phyloP scores from a whole-genome alignment of 192 early-diverging fungal species.

The Lunasporangiospora selenospora region DNA sequence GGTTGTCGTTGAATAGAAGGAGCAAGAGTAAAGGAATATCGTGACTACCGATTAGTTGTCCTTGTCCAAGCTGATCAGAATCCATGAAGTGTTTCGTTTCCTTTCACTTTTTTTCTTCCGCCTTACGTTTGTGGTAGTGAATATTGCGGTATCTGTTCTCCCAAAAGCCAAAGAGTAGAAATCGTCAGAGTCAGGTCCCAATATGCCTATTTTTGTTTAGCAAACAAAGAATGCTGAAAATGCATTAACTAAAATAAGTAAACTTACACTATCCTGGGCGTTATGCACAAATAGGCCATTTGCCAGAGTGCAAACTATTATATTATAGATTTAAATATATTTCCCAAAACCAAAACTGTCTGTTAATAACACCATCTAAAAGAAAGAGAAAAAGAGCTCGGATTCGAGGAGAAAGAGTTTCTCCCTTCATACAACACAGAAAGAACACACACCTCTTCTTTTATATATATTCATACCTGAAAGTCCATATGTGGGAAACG shows the following conservation, averaged over 20 bases:
- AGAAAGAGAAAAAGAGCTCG: background rate
- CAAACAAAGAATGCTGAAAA: slow-evolving; percentile 3
- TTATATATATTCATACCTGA: too few species aligned
- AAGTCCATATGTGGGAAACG: slow-evolving; percentile 85
- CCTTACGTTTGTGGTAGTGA: slow-evolving; percentile 94
- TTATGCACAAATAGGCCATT: slow-evolving; percentile 84
- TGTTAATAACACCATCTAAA: background rate
- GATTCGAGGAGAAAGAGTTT: too few species aligned
- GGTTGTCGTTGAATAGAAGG: too few species aligned
- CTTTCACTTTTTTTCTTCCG: too few species aligned
- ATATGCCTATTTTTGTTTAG: too few species aligned
- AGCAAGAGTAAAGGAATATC: too few species aligned
- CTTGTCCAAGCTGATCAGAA: too few species aligned
- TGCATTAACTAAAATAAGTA: background rate
- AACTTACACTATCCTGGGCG: slow-evolving; percentile 82
- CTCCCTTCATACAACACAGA: too few species aligned
- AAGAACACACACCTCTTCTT: too few species aligned
- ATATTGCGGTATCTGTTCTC: slow-evolving; percentile 86
- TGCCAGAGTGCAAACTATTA: slow-evolving; percentile 84
- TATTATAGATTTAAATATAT: background rate
- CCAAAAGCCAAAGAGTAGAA: slow-evolving; percentile 12
- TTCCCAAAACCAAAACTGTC: background rate
- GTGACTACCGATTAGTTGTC: too few species aligned
- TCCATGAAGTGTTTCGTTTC: too few species aligned
- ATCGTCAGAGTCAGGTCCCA: too few species aligned